Percentiles rank a stretch among this genome's conserved stretches.
These are phyloP conservation scores for Craterostigma plantagineum DNA, from an alignment of 257 asterid species.

Conservation along the genomic window DNA sequence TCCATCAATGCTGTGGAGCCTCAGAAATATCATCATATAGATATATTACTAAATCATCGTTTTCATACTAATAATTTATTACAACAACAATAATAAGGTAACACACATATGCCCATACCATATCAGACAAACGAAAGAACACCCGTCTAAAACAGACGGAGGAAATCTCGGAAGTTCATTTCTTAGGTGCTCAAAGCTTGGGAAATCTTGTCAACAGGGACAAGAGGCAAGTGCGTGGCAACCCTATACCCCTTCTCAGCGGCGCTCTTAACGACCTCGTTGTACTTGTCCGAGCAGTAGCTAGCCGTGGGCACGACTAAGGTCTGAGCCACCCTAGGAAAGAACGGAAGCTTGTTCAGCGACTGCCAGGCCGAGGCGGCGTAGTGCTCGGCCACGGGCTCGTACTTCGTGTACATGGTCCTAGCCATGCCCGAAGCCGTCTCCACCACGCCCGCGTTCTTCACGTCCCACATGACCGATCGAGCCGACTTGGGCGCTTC, in stretches of 20 bases:
- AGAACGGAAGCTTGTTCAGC: conserved; percentile 49
- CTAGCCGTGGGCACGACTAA: conserved; percentile 61
- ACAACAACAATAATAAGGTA: no score
- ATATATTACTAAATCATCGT: no score
- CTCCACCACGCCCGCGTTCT: conserved; percentile 47
- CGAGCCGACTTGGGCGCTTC: conserved; percentile 57
- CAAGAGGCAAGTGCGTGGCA: conserved; percentile 59
- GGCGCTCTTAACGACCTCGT: conserved; percentile 38
- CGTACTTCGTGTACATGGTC: conserved; percentile 58
- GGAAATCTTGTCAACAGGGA: conserved; percentile 59
- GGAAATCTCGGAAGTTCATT: background rate
- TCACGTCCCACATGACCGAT: conserved; percentile 45
- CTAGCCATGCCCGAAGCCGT: conserved; percentile 70
- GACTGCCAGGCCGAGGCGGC: conserved; percentile 51
- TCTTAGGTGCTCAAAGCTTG: conserved; percentile 21
- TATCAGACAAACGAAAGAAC: no score
- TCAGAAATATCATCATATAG: no score
- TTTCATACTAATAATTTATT: no score
- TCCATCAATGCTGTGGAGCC: no score
- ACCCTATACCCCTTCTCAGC: conserved; percentile 64
- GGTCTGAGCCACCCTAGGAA: conserved; percentile 44
- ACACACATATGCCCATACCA: no score
- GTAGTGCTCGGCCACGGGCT: conserved; percentile 80
- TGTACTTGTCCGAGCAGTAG: conserved; percentile 53
- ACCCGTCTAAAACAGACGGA: no score